Percentiles rank a stretch among this genome's conserved stretches.
Evolutionary conservation across 2,329 filamentous ascomycete genomes (phyloP).

Genomic region (Byssochlamys sp.): DNA sequence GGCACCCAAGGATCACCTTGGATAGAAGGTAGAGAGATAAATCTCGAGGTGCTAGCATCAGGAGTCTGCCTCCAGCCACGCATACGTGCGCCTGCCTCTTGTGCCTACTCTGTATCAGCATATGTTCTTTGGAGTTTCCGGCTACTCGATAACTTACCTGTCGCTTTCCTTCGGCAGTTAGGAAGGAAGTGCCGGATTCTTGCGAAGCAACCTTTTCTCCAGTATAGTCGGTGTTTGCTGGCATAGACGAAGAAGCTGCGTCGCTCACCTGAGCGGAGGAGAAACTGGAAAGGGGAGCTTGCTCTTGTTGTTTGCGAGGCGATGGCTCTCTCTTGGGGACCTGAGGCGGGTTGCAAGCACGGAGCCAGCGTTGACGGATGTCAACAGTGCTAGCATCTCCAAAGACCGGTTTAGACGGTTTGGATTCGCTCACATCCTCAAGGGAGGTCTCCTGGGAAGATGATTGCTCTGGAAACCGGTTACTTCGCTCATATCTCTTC

Average conservation of each 20-base stretch:
- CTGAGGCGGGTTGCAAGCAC: conserved; percentile 11
- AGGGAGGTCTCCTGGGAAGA: not conserved
- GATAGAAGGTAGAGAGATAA: not conserved
- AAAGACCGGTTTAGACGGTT: not conserved
- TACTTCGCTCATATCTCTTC: conserved; percentile 21
- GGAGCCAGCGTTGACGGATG: conserved; percentile 5
- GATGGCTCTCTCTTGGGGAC: not conserved
- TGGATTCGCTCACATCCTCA: not conserved
- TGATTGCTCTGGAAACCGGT: not conserved
- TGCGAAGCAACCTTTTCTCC: not conserved
- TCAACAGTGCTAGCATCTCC: not conserved
- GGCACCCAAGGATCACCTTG: not conserved
- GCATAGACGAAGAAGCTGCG: not conserved
- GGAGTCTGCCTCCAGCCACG: conserved; percentile 1
- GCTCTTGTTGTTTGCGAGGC: not conserved
- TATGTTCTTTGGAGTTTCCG: not conserved
- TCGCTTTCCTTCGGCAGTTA: conserved; percentile 16
- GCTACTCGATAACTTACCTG: conserved; percentile 9
- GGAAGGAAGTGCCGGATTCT: conserved; percentile 1
- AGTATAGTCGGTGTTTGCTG: not conserved
- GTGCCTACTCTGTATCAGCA: conserved; percentile 11
- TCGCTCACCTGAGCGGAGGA: not conserved
- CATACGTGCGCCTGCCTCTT: conserved; percentile 12
- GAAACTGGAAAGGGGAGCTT: not conserved
- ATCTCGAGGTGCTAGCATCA: not conserved